Percentiles rank a stretch among this genome's conserved stretches.
phyloP scores from a whole-genome alignment of 345 rosid species.

The Brassica carinata region DNA sequence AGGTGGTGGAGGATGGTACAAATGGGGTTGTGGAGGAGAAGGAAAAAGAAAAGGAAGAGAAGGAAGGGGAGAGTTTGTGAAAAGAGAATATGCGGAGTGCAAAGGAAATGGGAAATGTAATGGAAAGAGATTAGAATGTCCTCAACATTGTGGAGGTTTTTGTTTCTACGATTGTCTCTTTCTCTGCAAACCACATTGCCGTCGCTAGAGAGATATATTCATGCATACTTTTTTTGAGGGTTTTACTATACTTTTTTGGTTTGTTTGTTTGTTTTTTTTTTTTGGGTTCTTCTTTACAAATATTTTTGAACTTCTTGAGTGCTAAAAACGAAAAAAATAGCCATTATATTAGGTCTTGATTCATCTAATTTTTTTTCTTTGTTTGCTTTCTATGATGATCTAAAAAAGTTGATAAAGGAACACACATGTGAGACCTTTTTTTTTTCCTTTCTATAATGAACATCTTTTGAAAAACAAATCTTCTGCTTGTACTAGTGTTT shows the following conservation, averaged over 20 bases:
- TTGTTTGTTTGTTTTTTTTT: not conserved
- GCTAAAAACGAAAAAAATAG: not conserved
- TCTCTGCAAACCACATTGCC: slow-evolving; percentile 72
- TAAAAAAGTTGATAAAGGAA: not conserved
- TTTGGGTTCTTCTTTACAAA: not conserved
- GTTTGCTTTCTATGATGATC: not conserved
- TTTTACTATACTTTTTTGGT: not conserved
- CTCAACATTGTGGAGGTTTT: slow-evolving; percentile 69
- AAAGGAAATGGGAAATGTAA: slow-evolving; percentile 54
- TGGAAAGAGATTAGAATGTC: slow-evolving; percentile 62
- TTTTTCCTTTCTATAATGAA: slow-evolving; percentile 13
- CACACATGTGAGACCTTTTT: too few relatives aligned
- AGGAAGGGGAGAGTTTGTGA: slow-evolving; percentile 44
- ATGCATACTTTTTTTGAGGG: not conserved
- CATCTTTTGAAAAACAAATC: not conserved
- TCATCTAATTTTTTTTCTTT: not conserved
- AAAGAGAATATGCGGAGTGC: slow-evolving; percentile 63
- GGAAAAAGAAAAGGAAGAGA: slow-evolving; percentile 24
- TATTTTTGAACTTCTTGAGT: not conserved
- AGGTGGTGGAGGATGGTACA: slow-evolving; percentile 64
- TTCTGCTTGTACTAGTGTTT: not conserved
- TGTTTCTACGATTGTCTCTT: slow-evolving; percentile 68
- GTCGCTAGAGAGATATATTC: slow-evolving; percentile 32
- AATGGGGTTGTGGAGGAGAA: slow-evolving; percentile 53
- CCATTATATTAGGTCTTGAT: not conserved